Evolutionary conservation across 1,139 yeast species (phyloP).

Genomic region (Kurtzmaniella quercitrusa): DNA sequence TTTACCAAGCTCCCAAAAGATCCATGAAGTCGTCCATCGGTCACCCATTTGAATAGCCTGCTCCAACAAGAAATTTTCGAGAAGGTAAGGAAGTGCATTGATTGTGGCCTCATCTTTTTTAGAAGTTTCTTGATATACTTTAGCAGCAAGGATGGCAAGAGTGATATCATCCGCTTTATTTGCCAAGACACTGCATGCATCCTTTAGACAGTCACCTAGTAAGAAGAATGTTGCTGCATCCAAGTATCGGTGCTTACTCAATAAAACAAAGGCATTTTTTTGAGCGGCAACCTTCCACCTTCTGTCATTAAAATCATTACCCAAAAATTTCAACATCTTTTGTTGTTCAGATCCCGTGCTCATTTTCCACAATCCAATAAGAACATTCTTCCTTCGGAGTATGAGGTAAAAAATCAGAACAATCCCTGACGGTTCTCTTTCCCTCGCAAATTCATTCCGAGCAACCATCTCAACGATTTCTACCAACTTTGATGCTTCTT

Average conservation of each 20-base stretch:
- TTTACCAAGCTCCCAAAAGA: conserved; percentile 62
- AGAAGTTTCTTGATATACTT: conserved; percentile 46
- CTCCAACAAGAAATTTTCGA: conserved; percentile 54
- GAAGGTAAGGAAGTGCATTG: conserved; percentile 22
- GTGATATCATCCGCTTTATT: conserved; percentile 63
- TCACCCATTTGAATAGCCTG: conserved; percentile 60
- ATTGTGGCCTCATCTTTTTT: not conserved
- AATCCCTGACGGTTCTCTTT: conserved; percentile 66
- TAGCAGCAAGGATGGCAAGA: conserved; percentile 76
- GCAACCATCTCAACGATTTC: conserved; percentile 66
- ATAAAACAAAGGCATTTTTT: conserved; percentile 86
- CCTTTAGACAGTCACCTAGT: conserved; percentile 72
- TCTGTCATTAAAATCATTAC: conserved; percentile 66
- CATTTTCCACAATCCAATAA: conserved; percentile 82
- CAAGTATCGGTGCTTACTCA: conserved; percentile 80
- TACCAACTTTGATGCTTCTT: conserved; percentile 44
- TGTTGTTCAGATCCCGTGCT: conserved; percentile 75
- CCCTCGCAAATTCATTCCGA: conserved; percentile 56
- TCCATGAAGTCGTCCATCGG: conserved; percentile 82
- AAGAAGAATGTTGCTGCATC: conserved; percentile 91
- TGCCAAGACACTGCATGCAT: conserved; percentile 71
- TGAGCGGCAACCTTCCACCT: conserved; percentile 87
- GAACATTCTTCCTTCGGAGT: conserved; percentile 67
- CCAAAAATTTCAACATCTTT: conserved; percentile 72
- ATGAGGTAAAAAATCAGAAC: conserved; percentile 79